Percentiles rank a stretch among this genome's conserved stretches.
Evolutionary conservation across 805 yeast genomes (phyloP).

Genomic region (Yarrowia hollandica): DNA sequence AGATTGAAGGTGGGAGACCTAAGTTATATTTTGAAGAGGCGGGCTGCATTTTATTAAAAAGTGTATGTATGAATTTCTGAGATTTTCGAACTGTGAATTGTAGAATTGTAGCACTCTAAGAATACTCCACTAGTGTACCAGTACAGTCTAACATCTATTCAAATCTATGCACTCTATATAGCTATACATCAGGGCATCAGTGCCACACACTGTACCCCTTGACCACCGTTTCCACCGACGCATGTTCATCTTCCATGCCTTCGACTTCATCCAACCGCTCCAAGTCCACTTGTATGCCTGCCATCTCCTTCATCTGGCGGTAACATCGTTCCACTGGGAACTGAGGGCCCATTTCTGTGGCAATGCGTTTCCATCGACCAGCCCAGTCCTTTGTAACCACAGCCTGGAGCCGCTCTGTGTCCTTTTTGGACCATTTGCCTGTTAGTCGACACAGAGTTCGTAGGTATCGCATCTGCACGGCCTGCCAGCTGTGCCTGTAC

Average conservation of each 20-base stretch:
- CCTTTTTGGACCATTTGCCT: constrained; percentile 43
- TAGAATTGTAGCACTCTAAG: too few species aligned
- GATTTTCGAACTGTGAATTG: background rate
- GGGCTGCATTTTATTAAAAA: constrained; percentile 15
- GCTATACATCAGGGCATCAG: background rate
- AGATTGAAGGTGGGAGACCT: constrained; percentile 2
- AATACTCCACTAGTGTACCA: too few species aligned
- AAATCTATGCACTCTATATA: background rate
- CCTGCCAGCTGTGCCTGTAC: constrained; percentile 47
- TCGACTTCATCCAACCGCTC: background rate
- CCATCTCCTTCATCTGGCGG: constrained; percentile 10
- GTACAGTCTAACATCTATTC: background rate
- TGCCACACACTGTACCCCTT: background rate
- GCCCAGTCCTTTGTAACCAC: constrained; percentile 46
- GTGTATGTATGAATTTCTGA: background rate
- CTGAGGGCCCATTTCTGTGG: constrained; percentile 35
- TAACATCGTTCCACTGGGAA: constrained; percentile 31
- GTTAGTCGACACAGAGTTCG: constrained; percentile 45
- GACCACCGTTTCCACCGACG: background rate
- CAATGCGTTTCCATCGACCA: constrained; percentile 45
- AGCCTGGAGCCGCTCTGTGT: constrained; percentile 41
- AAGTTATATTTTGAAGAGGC: constrained; percentile 5
- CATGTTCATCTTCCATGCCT: background rate
- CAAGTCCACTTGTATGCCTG: background rate
- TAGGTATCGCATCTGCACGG: constrained; percentile 50